A percentile compares a stretch with the other conserved stretches of the same genome.
Evolutionary conservation across 306 rosid genomes (phyloP).

Genomic region (Cucumis hystrix): DNA sequence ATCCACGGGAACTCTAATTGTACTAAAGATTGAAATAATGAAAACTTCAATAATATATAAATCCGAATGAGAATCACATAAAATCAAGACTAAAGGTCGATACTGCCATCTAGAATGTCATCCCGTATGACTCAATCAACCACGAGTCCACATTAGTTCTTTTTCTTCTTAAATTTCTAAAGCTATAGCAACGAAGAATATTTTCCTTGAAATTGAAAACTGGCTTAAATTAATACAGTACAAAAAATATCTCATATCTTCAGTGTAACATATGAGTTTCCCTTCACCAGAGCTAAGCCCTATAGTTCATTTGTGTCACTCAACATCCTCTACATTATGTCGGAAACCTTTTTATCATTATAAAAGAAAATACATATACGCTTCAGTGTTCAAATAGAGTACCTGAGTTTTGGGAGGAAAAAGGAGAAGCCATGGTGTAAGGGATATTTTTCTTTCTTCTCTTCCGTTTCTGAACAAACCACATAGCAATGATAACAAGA

Average conservation of each 20-base stretch:
- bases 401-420: constrained; percentile 97
- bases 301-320: neutral
- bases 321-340: neutral
- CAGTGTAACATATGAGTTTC: neutral
- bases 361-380: neutral
- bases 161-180: neutral
- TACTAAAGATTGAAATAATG: neutral
- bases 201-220: neutral
- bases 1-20: neutral
- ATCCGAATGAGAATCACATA: neutral
- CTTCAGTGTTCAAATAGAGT: constrained; percentile 2
- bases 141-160: neutral
- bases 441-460: constrained; percentile 25
- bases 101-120: neutral
- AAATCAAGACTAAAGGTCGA: neutral
- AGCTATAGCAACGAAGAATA: neutral
- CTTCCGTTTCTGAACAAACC: constrained; percentile 52
- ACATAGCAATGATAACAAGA: constrained; percentile 47
- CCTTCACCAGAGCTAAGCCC: neutral
- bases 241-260: neutral
- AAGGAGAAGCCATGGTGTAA: constrained; percentile 56
- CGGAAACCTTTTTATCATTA: neutral
- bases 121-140: neutral
- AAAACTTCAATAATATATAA: neutral
- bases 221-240: neutral